Evolutionary conservation across 805 yeast genomes (phyloP), one percentile per base, ranked within the genome.

Genomic region (Saccharomyces jurei): DNA sequence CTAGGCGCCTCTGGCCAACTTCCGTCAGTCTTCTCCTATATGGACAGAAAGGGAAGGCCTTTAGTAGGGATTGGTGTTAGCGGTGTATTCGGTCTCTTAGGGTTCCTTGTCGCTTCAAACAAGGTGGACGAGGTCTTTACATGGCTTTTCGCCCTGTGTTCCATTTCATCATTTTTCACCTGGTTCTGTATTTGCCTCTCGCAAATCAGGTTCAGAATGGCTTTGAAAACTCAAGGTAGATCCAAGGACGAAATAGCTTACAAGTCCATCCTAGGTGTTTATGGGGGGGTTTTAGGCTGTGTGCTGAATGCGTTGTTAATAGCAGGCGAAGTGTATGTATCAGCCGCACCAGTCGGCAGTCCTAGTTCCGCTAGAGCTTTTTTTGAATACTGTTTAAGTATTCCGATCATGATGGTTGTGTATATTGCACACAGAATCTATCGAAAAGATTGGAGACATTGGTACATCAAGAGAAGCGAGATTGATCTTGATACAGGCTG

Each of bases 81-180:
- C 36, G 69, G 72, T 28, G 14, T 65, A 41, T 74, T 83, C 60
- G 88, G 87, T 46, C 71, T 81, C 44, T 66, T 83, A 27, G 79
- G 83, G 50, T 83, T 80, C 68, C 71, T 87, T 50, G 79, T 84
- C 41, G 89, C 87, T 6, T 79, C 86, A 32, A 69, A 75, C 11
- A 72, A 77, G 56, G 75, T 82, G 61, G 77, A 76, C 52, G 77
- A 70, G 6, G 84, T 84, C 41, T 87, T 87, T 72, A 75, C 75
- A 60, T 87, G 92, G 92, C 70, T 87, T 68, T 74, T 84, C 64
- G 86, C 90, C 11, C 68, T 87, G 41, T 82, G 89, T 48, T 90
- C 90, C 59, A 74, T 87, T 59, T 81, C 89, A 1, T 81, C 90
- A 6, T 75, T 86, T 58, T 81, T 85, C 70, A 83, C 88, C 29